These are phyloP conservation scores for Isoetes engelmannii DNA, from an alignment of 83 land plant species.

Conservation along the genomic window DNA sequence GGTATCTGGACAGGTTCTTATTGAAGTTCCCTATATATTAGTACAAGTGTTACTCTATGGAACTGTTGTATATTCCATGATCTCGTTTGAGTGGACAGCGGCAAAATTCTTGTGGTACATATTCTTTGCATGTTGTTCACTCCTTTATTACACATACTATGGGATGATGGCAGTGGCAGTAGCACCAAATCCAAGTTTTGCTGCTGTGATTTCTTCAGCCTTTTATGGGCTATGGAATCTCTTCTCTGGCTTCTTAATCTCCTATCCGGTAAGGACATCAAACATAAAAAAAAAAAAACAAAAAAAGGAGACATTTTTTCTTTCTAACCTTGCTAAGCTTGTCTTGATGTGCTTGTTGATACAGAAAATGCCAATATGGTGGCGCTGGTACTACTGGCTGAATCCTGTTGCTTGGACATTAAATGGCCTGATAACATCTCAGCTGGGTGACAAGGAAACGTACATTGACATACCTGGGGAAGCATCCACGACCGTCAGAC, in stretches of 20 bases:
- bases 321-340: not conserved
- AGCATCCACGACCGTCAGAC: not conserved
- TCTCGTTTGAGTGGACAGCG: conserved; percentile 6
- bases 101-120: conserved; percentile 7
- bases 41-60: not conserved
- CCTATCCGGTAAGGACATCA: conserved; percentile 4
- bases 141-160: conserved; percentile 11
- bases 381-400: conserved; percentile 23
- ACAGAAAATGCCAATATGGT: conserved; percentile 30
- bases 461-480: not conserved
- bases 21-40: not conserved
- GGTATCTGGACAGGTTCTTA: not conserved
- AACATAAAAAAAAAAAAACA: too few species aligned
- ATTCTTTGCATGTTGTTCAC: not conserved
- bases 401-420: conserved; percentile 28
- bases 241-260: conserved; percentile 14
- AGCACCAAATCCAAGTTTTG: not conserved
- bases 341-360: not conserved
- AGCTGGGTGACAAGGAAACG: conserved; percentile 16
- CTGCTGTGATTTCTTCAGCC: conserved; percentile 3
- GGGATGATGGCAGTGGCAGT: conserved; percentile 13
- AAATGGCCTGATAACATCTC: conserved; percentile 22
- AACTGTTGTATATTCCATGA: not conserved
- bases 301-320: not conserved
- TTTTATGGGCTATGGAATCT: conserved; percentile 9